A percentile compares a stretch with the other conserved stretches of the same genome.
Evolutionary conservation across 768 basidiomycete species (phyloP).

Genomic region (Terana coerulea): DNA sequence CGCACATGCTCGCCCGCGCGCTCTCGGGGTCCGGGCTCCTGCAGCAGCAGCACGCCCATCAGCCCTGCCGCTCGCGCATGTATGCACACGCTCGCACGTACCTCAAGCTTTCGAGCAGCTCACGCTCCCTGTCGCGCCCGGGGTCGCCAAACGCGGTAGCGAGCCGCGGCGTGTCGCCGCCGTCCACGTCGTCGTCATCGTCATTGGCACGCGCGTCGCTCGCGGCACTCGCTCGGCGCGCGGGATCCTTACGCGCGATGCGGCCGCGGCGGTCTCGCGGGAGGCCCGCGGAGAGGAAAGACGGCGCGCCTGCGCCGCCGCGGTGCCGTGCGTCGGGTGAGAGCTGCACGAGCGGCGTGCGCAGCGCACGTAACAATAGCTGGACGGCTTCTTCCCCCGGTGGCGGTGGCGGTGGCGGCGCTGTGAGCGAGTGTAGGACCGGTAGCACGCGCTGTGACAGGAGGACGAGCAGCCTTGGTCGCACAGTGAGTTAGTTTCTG

Average conservation of each 20-base stretch:
- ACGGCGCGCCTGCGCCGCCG: slow-evolving; percentile 38
- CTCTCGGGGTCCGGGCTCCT: slow-evolving; percentile 54
- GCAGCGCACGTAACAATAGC: slow-evolving; percentile 62
- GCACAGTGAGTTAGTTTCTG: background rate
- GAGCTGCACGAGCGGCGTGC: slow-evolving; percentile 38
- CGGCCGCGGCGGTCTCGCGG: slow-evolving; percentile 80
- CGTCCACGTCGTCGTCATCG: slow-evolving; percentile 30
- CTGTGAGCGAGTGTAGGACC: slow-evolving; percentile 54
- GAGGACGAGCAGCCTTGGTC: slow-evolving; percentile 65
- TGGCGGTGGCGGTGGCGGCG: slow-evolving; percentile 48
- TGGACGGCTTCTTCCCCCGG: slow-evolving; percentile 64
- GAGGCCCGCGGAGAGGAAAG: slow-evolving; percentile 66
- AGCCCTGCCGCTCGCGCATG: slow-evolving; percentile 7
- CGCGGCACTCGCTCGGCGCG: background rate
- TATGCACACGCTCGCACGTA: slow-evolving; percentile 21
- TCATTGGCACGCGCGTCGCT: background rate
- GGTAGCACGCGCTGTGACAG: slow-evolving; percentile 65
- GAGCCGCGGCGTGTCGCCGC: slow-evolving; percentile 53
- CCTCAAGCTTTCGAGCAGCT: slow-evolving; percentile 54
- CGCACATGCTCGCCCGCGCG: slow-evolving; percentile 52
- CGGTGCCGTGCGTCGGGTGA: slow-evolving; percentile 14
- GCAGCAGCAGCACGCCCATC: background rate
- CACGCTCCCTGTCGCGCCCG: slow-evolving; percentile 47
- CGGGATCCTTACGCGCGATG: slow-evolving; percentile 48
- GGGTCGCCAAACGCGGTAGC: slow-evolving; percentile 33